A percentile compares a stretch with the other conserved stretches of the same genome.
These are phyloP conservation scores for Camelina laxa DNA, from an alignment of 345 rosid genomes.

Conservation along the genomic window DNA sequence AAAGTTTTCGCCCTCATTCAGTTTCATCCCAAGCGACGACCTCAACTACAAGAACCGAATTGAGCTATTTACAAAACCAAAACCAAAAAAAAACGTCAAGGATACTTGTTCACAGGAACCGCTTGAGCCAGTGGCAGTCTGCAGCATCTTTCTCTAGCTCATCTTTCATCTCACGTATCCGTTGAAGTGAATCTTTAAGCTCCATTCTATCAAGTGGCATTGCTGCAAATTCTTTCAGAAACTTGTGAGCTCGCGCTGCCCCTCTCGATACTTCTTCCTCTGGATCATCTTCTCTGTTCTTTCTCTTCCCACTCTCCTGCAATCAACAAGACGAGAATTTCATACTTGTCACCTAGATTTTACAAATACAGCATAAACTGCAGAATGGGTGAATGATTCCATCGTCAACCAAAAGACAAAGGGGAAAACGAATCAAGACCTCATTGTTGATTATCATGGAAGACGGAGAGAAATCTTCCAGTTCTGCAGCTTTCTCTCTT, in stretches of 20 bases:
- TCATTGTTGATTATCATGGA: slow-evolving; percentile 55
- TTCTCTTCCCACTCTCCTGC: slow-evolving; percentile 77
- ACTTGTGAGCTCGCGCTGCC: slow-evolving; percentile 73
- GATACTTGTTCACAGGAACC: slow-evolving; percentile 51
- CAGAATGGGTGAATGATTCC: slow-evolving; percentile 3
- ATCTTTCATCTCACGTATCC: slow-evolving; percentile 59
- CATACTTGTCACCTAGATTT: slow-evolving; percentile 1
- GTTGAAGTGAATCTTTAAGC: slow-evolving; percentile 67
- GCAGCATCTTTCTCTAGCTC: slow-evolving; percentile 75
- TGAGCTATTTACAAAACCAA: slow-evolving; percentile 6
- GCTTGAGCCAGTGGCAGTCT: slow-evolving; percentile 72
- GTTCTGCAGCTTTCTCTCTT: slow-evolving; percentile 92
- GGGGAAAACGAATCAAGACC: slow-evolving; percentile 44
- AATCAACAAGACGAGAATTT: slow-evolving; percentile 18
- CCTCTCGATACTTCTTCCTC: slow-evolving; percentile 73
- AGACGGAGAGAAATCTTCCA: slow-evolving; percentile 89
- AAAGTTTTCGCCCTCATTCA: background rate
- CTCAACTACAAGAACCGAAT: slow-evolving; percentile 5
- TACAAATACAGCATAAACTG: background rate
- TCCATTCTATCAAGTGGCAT: slow-evolving; percentile 87
- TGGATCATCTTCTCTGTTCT: slow-evolving; percentile 56
- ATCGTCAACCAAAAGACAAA: slow-evolving; percentile 11
- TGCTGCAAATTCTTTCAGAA: slow-evolving; percentile 80
- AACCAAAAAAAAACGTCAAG: background rate
- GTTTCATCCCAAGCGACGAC: background rate